A percentile compares a stretch with the other conserved stretches of the same genome.
phyloP scores from a whole-genome alignment of 164 flowering plant genomes.

The Vitis riparia region DNA sequence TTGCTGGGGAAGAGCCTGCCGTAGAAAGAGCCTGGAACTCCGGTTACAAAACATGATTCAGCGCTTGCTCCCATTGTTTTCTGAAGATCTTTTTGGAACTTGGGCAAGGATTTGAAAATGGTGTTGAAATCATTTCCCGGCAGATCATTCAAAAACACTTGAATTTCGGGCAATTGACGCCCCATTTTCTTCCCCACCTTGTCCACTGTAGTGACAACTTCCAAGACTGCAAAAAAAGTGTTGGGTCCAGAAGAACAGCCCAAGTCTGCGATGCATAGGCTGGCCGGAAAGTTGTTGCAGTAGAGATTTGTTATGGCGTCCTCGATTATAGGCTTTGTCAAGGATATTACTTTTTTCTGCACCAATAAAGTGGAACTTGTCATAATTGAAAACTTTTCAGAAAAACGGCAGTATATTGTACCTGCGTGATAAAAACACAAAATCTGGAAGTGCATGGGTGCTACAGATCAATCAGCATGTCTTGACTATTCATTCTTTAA shows the following conservation, averaged over 20 bases:
- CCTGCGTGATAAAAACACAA: not conserved
- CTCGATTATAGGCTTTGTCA: conserved; percentile 37
- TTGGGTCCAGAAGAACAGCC: conserved; percentile 85
- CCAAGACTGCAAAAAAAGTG: conserved; percentile 36
- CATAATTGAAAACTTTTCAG: not conserved
- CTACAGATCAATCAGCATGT: too few species aligned
- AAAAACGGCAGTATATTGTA: not conserved
- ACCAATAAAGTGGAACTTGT: too few species aligned
- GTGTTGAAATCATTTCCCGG: conserved; percentile 72
- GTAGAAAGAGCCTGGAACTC: conserved; percentile 63
- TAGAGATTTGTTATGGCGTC: conserved; percentile 36
- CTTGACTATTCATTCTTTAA: too few species aligned
- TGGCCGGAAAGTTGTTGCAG: conserved; percentile 13
- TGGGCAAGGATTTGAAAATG: conserved; percentile 38
- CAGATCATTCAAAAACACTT: conserved; percentile 58
- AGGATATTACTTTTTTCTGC: conserved; percentile 45
- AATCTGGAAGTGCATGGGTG: not conserved
- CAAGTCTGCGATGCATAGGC: conserved; percentile 52
- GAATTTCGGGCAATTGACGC: conserved; percentile 32
- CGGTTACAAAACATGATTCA: conserved; percentile 43
- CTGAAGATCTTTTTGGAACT: conserved; percentile 24
- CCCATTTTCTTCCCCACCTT: conserved; percentile 7
- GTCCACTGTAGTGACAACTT: conserved; percentile 30
- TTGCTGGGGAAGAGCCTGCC: conserved; percentile 51
- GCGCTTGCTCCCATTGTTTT: conserved; percentile 20